Conservation (phyloP, 495 filamentous ascomycete species). For the Filosporella fistucella region DNA sequence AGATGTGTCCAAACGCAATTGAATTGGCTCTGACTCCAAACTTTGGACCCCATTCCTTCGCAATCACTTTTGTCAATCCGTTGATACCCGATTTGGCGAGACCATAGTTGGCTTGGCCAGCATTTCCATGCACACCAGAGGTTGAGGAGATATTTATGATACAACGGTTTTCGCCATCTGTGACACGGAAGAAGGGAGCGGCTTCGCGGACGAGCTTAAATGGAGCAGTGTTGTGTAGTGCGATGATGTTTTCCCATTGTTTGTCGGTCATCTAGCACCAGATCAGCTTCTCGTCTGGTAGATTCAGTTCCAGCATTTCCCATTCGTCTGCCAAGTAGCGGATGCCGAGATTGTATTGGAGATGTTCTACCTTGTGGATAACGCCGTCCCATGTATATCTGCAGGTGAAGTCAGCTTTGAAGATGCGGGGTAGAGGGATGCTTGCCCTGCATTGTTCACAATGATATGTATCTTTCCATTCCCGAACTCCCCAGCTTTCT, state of each 20-base stretch:
- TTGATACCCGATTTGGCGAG: slow-evolving; percentile 77
- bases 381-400: slow-evolving; percentile 80
- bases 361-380: slow-evolving; percentile 65
- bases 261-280: slow-evolving; percentile 86
- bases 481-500: slow-evolving; percentile 73
- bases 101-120: slow-evolving; percentile 81
- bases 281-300: too few relatives aligned
- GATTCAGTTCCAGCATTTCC: slow-evolving; percentile 6
- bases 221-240: slow-evolving; percentile 74
- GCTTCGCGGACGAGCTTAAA: slow-evolving; percentile 77
- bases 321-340: slow-evolving; percentile 3
- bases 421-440: not conserved
- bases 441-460: slow-evolving; percentile 76
- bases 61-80: slow-evolving; percentile 79
- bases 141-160: slow-evolving; percentile 82
- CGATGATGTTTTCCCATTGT: slow-evolving; percentile 84
- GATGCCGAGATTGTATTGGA: slow-evolving; percentile 10
- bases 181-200: slow-evolving; percentile 81
- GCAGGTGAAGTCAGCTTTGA: slow-evolving; percentile 4
- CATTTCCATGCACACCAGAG: slow-evolving; percentile 76
- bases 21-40: slow-evolving; percentile 84
- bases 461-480: slow-evolving; percentile 83
- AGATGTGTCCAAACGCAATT: slow-evolving; percentile 74
- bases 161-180: slow-evolving; percentile 70
- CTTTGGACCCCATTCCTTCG: slow-evolving; percentile 85